phyloP scores from a whole-genome alignment of 108 stramenopile species.

The Parmales sp. region DNA sequence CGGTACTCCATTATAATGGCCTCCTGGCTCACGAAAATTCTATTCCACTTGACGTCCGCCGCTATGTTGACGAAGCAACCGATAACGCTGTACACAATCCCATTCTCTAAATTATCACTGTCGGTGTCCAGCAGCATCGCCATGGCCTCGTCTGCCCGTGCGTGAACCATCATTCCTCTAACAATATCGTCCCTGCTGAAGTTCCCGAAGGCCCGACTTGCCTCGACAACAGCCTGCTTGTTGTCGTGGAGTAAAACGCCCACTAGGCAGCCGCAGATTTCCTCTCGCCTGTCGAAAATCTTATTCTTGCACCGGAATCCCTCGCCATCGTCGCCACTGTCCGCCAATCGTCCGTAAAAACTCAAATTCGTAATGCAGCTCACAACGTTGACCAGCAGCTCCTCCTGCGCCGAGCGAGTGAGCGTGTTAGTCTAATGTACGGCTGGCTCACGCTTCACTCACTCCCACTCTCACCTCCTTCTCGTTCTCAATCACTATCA shows the following conservation, averaged over 20 bases:
- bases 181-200: conserved; percentile 23
- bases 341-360: conserved; percentile 16
- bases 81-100: conserved; percentile 23
- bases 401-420: no score
- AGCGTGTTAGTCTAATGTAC: no score
- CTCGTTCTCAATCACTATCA: background rate
- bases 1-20: background rate
- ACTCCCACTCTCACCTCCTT: no score
- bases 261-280: conserved; percentile 12
- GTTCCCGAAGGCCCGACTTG: conserved; percentile 38
- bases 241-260: conserved; percentile 29
- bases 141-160: conserved; percentile 27
- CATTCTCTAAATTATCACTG: conserved; percentile 13
- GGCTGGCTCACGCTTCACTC: no score
- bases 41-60: conserved; percentile 8
- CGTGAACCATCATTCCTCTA: background rate
- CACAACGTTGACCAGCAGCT: conserved; percentile 33
- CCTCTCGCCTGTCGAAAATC: conserved; percentile 11
- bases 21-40: conserved; percentile 8
- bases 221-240: conserved; percentile 30
- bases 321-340: background rate
- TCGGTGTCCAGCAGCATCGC: conserved; percentile 25
- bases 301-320: background rate
- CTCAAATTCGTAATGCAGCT: conserved; percentile 27
- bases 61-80: conserved; percentile 34